Conservation (phyloP, 805 yeast species). For the Saccharomycopsis babjevae region DNA sequence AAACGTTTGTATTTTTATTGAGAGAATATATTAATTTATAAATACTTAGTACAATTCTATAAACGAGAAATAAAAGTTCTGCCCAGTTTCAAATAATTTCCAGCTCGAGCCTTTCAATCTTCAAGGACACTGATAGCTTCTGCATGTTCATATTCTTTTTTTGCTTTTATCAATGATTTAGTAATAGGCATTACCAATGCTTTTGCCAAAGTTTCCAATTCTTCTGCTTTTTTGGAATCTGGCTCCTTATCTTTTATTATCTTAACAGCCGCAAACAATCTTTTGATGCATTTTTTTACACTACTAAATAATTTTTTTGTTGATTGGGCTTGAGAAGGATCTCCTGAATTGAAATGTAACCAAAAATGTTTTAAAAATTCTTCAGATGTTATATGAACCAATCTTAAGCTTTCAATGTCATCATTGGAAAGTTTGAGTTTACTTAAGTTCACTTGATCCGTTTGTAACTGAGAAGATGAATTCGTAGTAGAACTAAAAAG, state of each 20-base stretch:
- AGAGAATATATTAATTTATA: too few relatives aligned
- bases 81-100: background rate
- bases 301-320: constrained; percentile 40
- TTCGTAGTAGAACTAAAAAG: background rate
- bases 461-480: constrained; percentile 1
- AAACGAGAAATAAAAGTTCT: background rate
- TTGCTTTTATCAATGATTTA: constrained; percentile 37
- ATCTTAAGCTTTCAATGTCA: constrained; percentile 40
- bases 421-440: constrained; percentile 24
- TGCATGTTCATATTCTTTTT: constrained; percentile 35
- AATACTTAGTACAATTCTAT: too few relatives aligned
- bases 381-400: constrained; percentile 61
- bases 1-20: too few relatives aligned
- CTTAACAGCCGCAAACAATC: constrained; percentile 30
- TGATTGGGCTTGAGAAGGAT: constrained; percentile 32
- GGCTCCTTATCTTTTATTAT: constrained; percentile 16
- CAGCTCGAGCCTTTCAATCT: background rate
- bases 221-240: background rate
- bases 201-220: constrained; percentile 7
- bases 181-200: constrained; percentile 33
- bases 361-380: constrained; percentile 74
- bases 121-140: constrained; percentile 18
- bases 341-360: constrained; percentile 46
- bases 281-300: constrained; percentile 35
- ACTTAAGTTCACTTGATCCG: constrained; percentile 7